These are phyloP conservation scores for Aspergillus sojae DNA, from an alignment of 2,329 filamentous ascomycete genomes.

Conservation along the genomic window DNA sequence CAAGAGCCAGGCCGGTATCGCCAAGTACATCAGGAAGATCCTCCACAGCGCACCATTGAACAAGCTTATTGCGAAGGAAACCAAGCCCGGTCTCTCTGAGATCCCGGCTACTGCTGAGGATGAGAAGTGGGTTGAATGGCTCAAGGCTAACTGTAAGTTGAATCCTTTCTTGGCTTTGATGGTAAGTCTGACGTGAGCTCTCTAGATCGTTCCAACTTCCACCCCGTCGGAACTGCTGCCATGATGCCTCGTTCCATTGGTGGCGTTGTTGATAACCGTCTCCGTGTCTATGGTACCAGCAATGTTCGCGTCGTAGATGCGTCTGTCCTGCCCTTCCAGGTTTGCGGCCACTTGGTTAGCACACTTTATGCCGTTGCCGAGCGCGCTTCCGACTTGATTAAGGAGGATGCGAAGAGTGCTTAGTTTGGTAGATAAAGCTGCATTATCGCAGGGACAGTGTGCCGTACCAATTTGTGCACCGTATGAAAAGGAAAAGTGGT, in stretches of 20 bases:
- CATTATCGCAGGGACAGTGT: background rate
- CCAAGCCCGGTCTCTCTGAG: slow-evolving; percentile 23
- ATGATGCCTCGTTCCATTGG: slow-evolving; percentile 36
- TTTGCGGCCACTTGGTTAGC: slow-evolving; percentile 33
- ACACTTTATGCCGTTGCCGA: slow-evolving; percentile 38
- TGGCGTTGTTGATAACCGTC: slow-evolving; percentile 34
- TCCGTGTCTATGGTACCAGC: slow-evolving; percentile 37
- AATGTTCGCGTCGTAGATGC: slow-evolving; percentile 40
- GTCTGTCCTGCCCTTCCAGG: slow-evolving; percentile 34
- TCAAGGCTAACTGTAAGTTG: slow-evolving; percentile 29
- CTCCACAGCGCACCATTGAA: slow-evolving; percentile 24
- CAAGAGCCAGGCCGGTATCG: slow-evolving; percentile 9
- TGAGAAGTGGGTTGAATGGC: slow-evolving; percentile 28
- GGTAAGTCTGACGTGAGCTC: background rate
- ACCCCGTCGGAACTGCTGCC: slow-evolving; percentile 35
- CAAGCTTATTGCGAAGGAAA: slow-evolving; percentile 25
- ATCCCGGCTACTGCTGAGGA: slow-evolving; percentile 25
- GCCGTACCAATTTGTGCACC: background rate
- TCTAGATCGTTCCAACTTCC: slow-evolving; percentile 33
- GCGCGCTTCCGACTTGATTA: slow-evolving; percentile 35
- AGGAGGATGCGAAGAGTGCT: slow-evolving; percentile 14
- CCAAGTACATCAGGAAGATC: slow-evolving; percentile 24
- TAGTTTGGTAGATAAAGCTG: background rate
- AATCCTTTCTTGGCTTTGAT: background rate
- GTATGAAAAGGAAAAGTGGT: background rate